A percentile compares a stretch with the other conserved stretches of the same genome.
Evolutionary conservation across 2,329 filamentous ascomycete species (phyloP).

Genomic region (Alternaria hordeiaustralica): DNA sequence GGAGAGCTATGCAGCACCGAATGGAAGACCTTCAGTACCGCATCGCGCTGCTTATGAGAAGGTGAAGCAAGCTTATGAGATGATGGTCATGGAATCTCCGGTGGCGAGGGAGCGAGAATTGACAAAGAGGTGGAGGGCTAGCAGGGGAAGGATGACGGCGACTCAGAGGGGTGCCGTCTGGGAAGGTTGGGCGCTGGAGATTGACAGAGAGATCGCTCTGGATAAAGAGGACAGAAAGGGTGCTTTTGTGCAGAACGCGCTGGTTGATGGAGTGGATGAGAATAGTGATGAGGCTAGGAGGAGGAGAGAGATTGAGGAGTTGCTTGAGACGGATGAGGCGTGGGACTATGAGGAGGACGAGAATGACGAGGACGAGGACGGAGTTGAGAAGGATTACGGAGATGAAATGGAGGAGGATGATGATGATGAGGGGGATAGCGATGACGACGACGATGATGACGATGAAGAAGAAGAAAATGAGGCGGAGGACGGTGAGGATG

Average conservation of each 20-base stretch:
- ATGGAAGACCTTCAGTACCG: not conserved
- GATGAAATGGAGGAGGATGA: not conserved
- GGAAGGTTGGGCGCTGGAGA: slow-evolving; percentile 39
- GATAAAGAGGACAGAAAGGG: slow-evolving; percentile 26
- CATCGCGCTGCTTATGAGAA: slow-evolving; percentile 32
- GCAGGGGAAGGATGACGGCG: slow-evolving; percentile 26
- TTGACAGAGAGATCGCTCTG: slow-evolving; percentile 30
- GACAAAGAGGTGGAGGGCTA: slow-evolving; percentile 41
- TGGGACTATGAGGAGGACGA: not conserved
- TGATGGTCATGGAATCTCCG: slow-evolving; percentile 19
- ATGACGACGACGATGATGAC: not conserved
- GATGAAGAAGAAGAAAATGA: slow-evolving; percentile 15
- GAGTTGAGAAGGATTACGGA: not conserved
- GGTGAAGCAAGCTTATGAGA: slow-evolving; percentile 16
- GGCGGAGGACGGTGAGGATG: not conserved
- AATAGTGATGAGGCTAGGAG: slow-evolving; percentile 15
- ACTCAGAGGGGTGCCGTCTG: slow-evolving; percentile 36
- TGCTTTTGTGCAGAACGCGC: slow-evolving; percentile 1
- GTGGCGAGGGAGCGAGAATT: slow-evolving; percentile 29
- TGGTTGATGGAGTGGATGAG: slow-evolving; percentile 4
- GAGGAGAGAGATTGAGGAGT: slow-evolving; percentile 26
- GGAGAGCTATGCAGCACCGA: slow-evolving; percentile 28
- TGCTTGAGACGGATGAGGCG: slow-evolving; percentile 24
- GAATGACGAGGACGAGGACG: not conserved
- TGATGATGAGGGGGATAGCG: not conserved